These are phyloP conservation scores for Persicaria maculosa DNA, from an alignment of 148 eudicot genomes.

Conservation along the genomic window DNA sequence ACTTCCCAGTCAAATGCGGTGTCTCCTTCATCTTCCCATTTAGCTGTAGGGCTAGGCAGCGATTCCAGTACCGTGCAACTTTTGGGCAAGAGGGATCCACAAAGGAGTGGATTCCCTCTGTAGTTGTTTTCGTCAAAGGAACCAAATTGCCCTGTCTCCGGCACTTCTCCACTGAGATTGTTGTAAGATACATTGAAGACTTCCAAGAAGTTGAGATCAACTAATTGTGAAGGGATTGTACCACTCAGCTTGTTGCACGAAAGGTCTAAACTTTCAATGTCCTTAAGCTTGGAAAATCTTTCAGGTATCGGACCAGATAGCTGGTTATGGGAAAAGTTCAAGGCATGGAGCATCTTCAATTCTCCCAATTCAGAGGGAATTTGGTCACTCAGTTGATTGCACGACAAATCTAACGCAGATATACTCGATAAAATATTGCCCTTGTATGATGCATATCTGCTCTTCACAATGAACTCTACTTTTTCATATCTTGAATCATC, in stretches of 20 bases:
- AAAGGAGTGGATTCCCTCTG: conserved; percentile 9
- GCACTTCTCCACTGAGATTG: not conserved
- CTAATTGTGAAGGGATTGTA: too few relatives aligned
- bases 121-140: conserved; percentile 14
- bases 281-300: not conserved
- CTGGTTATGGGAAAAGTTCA: conserved; percentile 18
- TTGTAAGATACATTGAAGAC: conserved; percentile 6
- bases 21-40: too few relatives aligned
- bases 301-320: conserved; percentile 14
- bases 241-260: too few relatives aligned
- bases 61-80: too few relatives aligned
- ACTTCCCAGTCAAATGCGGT: too few relatives aligned
- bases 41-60: too few relatives aligned
- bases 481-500: too few relatives aligned
- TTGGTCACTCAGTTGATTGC: conserved; percentile 9
- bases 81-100: not conserved
- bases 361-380: conserved; percentile 13
- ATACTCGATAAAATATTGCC: not conserved
- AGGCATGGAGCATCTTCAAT: not conserved
- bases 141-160: not conserved
- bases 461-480: too few relatives aligned
- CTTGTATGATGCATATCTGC: not conserved
- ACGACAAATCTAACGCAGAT: conserved; percentile 15
- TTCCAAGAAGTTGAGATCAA: not conserved
- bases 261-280: not conserved